Evolutionary conservation across 2,329 filamentous ascomycete genomes (phyloP).

Genomic region (Penicillium sp.): DNA sequence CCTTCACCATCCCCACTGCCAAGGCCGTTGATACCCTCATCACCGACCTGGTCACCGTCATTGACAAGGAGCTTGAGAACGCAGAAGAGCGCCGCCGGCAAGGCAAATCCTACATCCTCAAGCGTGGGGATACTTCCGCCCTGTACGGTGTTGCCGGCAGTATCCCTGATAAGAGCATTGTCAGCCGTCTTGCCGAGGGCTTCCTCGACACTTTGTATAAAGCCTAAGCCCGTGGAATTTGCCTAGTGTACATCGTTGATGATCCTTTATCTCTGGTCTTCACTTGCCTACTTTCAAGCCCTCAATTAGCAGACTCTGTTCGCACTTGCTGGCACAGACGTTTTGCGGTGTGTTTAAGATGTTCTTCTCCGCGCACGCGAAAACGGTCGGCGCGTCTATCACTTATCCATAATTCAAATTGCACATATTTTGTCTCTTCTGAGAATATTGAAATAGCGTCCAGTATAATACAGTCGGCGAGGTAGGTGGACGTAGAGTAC

Average conservation of each 20-base stretch:
- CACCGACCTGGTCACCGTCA: constrained; percentile 65
- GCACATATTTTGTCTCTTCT: constrained; percentile 23
- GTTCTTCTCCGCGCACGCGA: neutral
- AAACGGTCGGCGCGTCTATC: constrained; percentile 16
- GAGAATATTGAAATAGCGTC: constrained; percentile 11
- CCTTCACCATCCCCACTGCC: constrained; percentile 85
- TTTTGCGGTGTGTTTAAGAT: constrained; percentile 15
- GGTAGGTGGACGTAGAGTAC: constrained; percentile 20
- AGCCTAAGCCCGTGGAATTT: constrained; percentile 55
- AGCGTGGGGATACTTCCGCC: constrained; percentile 74
- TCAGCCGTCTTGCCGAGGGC: constrained; percentile 84
- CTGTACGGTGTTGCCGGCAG: constrained; percentile 95
- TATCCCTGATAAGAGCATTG: constrained; percentile 92
- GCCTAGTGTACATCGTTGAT: constrained; percentile 17
- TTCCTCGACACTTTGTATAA: constrained; percentile 95
- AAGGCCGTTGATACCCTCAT: constrained; percentile 80
- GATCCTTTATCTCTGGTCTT: neutral
- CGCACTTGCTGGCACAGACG: constrained; percentile 9
- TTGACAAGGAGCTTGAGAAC: constrained; percentile 74
- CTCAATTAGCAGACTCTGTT: constrained; percentile 3
- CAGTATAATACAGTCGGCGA: constrained; percentile 20
- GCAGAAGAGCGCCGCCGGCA: constrained; percentile 69
- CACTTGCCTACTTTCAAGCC: neutral
- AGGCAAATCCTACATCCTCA: constrained; percentile 58
- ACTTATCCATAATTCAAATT: constrained; percentile 22